Conservation (phyloP, 139 green algal genomes). For the Coccomyxa sp. region DNA sequence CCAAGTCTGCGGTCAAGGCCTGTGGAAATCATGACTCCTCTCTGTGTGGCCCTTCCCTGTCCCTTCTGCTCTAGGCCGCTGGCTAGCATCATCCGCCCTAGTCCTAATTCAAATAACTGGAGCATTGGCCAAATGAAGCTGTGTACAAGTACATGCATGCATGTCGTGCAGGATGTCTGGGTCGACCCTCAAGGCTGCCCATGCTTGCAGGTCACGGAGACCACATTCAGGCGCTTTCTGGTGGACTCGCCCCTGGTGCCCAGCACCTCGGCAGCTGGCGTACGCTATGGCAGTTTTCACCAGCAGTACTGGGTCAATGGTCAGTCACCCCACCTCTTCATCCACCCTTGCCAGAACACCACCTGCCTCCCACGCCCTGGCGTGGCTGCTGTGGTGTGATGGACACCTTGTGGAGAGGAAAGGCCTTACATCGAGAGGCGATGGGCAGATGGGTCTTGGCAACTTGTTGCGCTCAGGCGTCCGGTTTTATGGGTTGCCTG, state of each 20-base stretch:
- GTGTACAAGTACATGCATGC: neutral
- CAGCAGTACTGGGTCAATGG: constrained; percentile 94
- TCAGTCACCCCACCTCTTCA: constrained; percentile 6
- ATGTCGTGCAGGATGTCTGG: neutral
- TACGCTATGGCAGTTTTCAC: constrained; percentile 86
- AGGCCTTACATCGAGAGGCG: neutral
- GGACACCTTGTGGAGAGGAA: neutral
- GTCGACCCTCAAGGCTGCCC: too few species aligned
- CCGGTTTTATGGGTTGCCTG: neutral
- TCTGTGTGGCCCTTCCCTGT: too few species aligned
- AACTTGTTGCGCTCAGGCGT: too few species aligned
- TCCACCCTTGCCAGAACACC: neutral
- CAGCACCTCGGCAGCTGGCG: too few species aligned
- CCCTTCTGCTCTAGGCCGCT: too few species aligned
- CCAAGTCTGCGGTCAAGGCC: neutral
- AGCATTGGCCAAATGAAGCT: neutral
- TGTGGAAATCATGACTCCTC: too few species aligned
- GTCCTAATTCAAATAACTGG: neutral
- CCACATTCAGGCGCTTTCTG: constrained; percentile 63
- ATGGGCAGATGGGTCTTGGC: too few species aligned
- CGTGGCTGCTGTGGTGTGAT: neutral
- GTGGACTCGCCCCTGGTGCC: constrained; percentile 61
- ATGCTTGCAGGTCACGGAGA: constrained; percentile 7
- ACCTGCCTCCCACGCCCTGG: too few species aligned
- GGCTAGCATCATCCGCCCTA: too few species aligned